Conservation (phyloP, 805 yeast species). For the Suhomyces emberorum region DNA sequence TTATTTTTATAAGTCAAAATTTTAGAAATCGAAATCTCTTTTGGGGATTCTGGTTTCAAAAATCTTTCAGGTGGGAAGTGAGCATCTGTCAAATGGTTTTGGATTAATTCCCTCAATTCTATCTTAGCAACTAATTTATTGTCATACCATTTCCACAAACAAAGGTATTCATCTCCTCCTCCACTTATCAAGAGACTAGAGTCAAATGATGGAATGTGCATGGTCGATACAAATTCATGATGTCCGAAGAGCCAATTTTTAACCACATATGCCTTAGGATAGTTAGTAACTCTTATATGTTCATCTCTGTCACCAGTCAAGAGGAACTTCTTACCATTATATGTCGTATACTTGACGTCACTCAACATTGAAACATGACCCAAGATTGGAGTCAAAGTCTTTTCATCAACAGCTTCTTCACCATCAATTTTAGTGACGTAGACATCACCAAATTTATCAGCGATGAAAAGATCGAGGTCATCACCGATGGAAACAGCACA, state of each 20-base stretch:
- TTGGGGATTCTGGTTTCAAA: constrained; percentile 47
- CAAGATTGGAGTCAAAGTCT: constrained; percentile 59
- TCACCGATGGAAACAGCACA: constrained; percentile 65
- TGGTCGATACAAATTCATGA: constrained; percentile 69
- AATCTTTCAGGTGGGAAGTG: constrained; percentile 68
- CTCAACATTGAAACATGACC: constrained; percentile 98
- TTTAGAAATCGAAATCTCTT: constrained; percentile 53
- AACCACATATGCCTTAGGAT: constrained; percentile 74
- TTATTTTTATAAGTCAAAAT: constrained; percentile 28
- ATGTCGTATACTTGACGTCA: constrained; percentile 50
- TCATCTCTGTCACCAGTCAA: constrained; percentile 93
- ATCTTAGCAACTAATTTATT: constrained; percentile 46
- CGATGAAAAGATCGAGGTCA: constrained; percentile 56
- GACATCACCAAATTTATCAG: constrained; percentile 97
- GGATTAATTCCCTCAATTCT: constrained; percentile 41
- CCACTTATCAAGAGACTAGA: constrained; percentile 62
- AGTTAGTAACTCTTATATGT: constrained; percentile 81
- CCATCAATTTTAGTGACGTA: constrained; percentile 52
- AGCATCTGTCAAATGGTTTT: constrained; percentile 45
- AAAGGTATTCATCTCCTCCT: constrained; percentile 83
- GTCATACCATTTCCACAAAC: constrained; percentile 75
- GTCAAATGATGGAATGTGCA: constrained; percentile 55
- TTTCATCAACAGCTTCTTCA: constrained; percentile 37
- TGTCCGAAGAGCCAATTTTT: constrained; percentile 88
- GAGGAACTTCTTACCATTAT: constrained; percentile 47